phyloP scores from a whole-genome alignment of 805 yeast species.

The Kazachstania martiniae region DNA sequence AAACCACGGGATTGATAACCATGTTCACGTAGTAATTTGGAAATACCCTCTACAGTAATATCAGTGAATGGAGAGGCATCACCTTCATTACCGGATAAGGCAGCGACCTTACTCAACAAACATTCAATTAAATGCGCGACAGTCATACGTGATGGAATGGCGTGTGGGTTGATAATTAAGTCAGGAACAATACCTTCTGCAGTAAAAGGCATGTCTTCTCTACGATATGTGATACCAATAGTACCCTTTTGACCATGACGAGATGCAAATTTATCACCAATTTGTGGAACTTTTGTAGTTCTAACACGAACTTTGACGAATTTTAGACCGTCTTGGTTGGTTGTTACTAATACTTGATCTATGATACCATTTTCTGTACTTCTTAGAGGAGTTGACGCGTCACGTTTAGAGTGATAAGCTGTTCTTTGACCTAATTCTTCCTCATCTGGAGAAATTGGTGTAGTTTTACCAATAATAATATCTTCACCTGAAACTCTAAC shows the following conservation, averaged over 20 bases:
- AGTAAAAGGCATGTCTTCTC: slow-evolving; percentile 98
- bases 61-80: slow-evolving; percentile 99
- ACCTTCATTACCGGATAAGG: slow-evolving; percentile 93
- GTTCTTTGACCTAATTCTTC: slow-evolving; percentile 99
- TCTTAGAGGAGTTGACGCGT: slow-evolving; percentile 95
- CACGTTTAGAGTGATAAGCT: slow-evolving; percentile 95
- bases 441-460: slow-evolving; percentile 98
- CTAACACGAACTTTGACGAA: slow-evolving; percentile 98
- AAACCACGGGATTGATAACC: slow-evolving; percentile 98
- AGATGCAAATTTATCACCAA: slow-evolving; percentile 98
- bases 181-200: slow-evolving; percentile 96
- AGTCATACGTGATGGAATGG: slow-evolving; percentile 99
- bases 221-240: slow-evolving; percentile 95
- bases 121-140: slow-evolving; percentile 99
- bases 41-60: slow-evolving; percentile 95
- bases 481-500: slow-evolving; percentile 98
- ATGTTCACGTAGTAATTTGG: slow-evolving; percentile 82
- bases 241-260: slow-evolving; percentile 99
- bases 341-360: slow-evolving; percentile 92
- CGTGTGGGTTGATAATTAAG: slow-evolving; percentile 95
- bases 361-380: slow-evolving; percentile 97
- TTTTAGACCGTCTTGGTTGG: slow-evolving; percentile 96
- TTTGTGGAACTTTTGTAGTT: slow-evolving; percentile 96
- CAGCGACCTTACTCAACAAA: slow-evolving; percentile 87
- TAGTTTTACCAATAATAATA: slow-evolving; percentile 95